phyloP scores from a whole-genome alignment of 192 early-diverging fungal genomes.

The Chytriomyces hyalinus region DNA sequence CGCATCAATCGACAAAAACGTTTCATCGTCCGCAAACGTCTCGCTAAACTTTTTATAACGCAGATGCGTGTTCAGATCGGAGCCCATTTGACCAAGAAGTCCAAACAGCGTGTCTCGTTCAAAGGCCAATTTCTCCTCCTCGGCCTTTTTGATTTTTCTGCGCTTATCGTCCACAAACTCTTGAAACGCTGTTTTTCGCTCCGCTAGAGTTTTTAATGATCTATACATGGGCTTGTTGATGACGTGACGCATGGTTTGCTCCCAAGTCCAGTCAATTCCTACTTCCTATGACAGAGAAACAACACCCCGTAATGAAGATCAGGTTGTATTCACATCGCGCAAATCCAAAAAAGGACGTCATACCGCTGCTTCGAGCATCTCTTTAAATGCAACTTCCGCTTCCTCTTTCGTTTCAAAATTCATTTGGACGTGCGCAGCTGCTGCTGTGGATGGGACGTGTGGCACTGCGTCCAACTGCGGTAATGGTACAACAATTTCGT shows the following conservation, averaged over 20 bases:
- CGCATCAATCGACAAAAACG: constrained; percentile 69
- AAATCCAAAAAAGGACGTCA: constrained; percentile 7
- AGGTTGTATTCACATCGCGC: neutral
- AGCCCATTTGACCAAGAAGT: constrained; percentile 43
- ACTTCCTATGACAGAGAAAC: constrained; percentile 63
- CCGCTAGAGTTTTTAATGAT: constrained; percentile 75
- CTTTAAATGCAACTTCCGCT: constrained; percentile 78
- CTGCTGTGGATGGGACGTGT: neutral
- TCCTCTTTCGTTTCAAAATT: constrained; percentile 81
- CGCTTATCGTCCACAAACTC: constrained; percentile 67
- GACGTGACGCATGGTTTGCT: constrained; percentile 84
- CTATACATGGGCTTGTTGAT: constrained; percentile 85
- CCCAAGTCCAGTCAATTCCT: constrained; percentile 87
- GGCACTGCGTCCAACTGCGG: neutral
- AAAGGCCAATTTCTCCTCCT: constrained; percentile 51
- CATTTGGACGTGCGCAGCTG: constrained; percentile 15
- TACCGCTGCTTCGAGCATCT: constrained; percentile 75
- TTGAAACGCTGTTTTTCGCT: constrained; percentile 84
- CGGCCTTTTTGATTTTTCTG: constrained; percentile 43
- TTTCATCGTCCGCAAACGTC: constrained; percentile 65
- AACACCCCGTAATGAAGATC: neutral
- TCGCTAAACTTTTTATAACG: constrained; percentile 51
- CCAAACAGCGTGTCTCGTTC: constrained; percentile 62
- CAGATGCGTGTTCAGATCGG: constrained; percentile 5
- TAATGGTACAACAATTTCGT: constrained; percentile 7